Conservation (phyloP, 148 eudicot genomes). For the Fagopyrum homotropicum region DNA sequence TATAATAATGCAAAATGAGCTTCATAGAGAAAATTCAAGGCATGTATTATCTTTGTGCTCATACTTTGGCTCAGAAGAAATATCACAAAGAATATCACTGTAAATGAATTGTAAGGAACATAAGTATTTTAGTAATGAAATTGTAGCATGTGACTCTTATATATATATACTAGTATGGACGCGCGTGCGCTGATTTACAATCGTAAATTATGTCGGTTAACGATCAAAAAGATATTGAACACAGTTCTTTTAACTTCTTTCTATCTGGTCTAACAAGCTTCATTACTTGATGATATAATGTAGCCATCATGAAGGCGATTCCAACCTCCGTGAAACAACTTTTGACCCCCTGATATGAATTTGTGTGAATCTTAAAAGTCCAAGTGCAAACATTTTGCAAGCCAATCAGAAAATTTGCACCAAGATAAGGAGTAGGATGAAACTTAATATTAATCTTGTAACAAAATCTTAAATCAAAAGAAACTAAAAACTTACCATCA, state of each 20-base stretch:
- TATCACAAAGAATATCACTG: constrained; percentile 89
- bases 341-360: constrained; percentile 47
- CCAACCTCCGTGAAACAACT: constrained; percentile 82
- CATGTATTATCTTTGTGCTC: constrained; percentile 53
- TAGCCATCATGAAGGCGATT: constrained; percentile 97
- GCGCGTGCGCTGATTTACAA: no score
- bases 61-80: constrained; percentile 74
- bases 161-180: neutral
- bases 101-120: constrained; percentile 22
- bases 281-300: constrained; percentile 97
- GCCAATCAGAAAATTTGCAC: no score
- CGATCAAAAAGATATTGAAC: constrained; percentile 41
- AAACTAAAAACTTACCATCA: no score
- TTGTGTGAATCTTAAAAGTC: no score
- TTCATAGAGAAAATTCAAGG: constrained; percentile 78
- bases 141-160: neutral
- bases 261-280: constrained; percentile 84
- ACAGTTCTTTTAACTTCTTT: constrained; percentile 81
- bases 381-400: no score
- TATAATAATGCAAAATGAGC: constrained; percentile 82
- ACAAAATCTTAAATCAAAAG: no score
- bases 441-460: no score
- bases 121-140: constrained; percentile 12
- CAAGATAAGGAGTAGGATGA: no score
- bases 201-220: no score